A percentile compares a stretch with the other conserved stretches of the same genome.
Evolutionary conservation across 257 asterid genomes (phyloP).

Genomic region (Ballota nigra): DNA sequence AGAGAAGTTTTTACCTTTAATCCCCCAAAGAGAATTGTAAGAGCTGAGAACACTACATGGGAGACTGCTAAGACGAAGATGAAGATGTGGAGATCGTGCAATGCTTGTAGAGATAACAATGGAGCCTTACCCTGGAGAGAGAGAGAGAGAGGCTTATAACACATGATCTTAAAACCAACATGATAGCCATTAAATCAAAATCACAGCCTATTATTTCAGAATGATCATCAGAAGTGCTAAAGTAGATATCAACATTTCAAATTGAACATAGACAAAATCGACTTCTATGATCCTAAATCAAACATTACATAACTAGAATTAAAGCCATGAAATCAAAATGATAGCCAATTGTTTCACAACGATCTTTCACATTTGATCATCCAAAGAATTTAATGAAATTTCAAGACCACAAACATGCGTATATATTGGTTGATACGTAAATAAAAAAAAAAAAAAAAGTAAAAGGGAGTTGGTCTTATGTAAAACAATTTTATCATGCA

Average conservation of each 20-base stretch:
- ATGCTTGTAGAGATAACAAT: slow-evolving; percentile 52
- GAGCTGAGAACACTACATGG: slow-evolving; percentile 64
- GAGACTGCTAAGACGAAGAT: slow-evolving; percentile 69
- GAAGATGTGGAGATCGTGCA: slow-evolving; percentile 80
- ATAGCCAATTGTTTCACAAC: neutral
- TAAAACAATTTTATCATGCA: neutral
- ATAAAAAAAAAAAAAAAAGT: too few relatives aligned
- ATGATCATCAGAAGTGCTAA: too few relatives aligned
- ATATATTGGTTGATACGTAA: neutral
- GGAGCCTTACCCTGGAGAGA: slow-evolving; percentile 51
- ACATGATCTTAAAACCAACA: neutral
- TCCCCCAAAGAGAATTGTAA: slow-evolving; percentile 64
- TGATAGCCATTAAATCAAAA: too few relatives aligned
- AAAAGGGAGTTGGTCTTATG: neutral
- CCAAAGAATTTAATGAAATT: neutral
- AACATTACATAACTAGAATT: neutral
- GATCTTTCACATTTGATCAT: neutral
- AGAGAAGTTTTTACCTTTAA: slow-evolving; percentile 37
- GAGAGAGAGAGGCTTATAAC: neutral
- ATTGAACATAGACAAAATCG: neutral
- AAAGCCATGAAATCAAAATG: neutral
- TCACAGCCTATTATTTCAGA: too few relatives aligned
- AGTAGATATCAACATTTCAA: neutral
- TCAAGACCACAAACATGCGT: neutral
- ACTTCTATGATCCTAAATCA: neutral